Conservation (phyloP, 2,329 filamentous ascomycete species). For the Clarireedia homoeocarpa region DNA sequence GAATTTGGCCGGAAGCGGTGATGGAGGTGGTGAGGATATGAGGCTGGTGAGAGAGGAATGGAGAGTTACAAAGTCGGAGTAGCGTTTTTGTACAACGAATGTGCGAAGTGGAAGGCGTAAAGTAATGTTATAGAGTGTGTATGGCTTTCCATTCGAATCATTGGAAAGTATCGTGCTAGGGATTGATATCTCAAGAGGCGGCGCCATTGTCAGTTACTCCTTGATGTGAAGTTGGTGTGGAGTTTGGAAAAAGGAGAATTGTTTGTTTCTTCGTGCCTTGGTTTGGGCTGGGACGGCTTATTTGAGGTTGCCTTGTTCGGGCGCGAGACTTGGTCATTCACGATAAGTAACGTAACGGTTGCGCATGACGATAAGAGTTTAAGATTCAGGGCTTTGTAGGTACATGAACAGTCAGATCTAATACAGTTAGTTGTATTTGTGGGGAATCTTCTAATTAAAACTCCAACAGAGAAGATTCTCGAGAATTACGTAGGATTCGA, state of each 20-base stretch:
- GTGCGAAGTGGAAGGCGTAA: slow-evolving; percentile 69
- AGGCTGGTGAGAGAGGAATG: slow-evolving; percentile 53
- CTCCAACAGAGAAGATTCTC: background rate
- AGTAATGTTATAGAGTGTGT: slow-evolving; percentile 71
- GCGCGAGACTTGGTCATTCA: background rate
- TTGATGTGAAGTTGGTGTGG: background rate
- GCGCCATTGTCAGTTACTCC: slow-evolving; percentile 42
- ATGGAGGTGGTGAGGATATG: slow-evolving; percentile 57
- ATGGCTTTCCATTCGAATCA: slow-evolving; percentile 45
- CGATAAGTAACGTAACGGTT: slow-evolving; percentile 4
- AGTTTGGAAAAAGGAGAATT: background rate
- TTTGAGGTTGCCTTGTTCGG: slow-evolving; percentile 2
- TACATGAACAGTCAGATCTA: background rate
- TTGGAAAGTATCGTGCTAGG: slow-evolving; percentile 53
- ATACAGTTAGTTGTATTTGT: background rate
- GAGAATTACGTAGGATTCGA: slow-evolving; percentile 7
- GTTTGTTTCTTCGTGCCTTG: background rate
- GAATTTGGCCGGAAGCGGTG: slow-evolving; percentile 61
- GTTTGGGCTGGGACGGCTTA: background rate
- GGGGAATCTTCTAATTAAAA: slow-evolving; percentile 5
- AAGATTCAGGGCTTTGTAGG: background rate
- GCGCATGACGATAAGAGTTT: slow-evolving; percentile 7
- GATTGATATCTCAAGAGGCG: slow-evolving; percentile 59
- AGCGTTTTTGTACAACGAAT: slow-evolving; percentile 71
- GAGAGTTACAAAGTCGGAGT: slow-evolving; percentile 68